A percentile compares a stretch with the other conserved stretches of the same genome.
Evolutionary conservation across 768 basidiomycete genomes (phyloP).

Genomic region (Boletales sp.): DNA sequence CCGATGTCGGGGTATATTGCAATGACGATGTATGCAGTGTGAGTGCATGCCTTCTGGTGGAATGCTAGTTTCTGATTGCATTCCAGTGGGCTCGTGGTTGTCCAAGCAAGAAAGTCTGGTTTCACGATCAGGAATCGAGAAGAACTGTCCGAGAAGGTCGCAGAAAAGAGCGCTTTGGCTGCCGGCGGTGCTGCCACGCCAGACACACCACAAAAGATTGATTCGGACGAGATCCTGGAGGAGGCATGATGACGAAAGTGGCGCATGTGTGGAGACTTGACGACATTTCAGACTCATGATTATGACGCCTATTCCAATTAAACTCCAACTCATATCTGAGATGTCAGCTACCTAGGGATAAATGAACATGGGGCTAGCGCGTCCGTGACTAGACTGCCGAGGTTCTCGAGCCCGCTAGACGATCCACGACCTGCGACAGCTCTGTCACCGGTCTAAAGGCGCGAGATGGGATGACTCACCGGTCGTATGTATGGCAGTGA

Average conservation of each 20-base stretch:
- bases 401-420: slow-evolving; percentile 73
- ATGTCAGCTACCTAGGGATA: slow-evolving; percentile 5
- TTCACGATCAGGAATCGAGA: slow-evolving; percentile 51
- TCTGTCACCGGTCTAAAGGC: slow-evolving; percentile 3
- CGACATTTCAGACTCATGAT: background rate
- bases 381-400: slow-evolving; percentile 55
- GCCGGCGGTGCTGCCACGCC: background rate
- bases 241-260: background rate
- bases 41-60: slow-evolving; percentile 19
- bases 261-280: background rate
- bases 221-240: slow-evolving; percentile 12
- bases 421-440: slow-evolving; percentile 62
- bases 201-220: slow-evolving; percentile 11
- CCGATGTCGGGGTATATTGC: slow-evolving; percentile 56
- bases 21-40: slow-evolving; percentile 58
- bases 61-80: too few relatives aligned
- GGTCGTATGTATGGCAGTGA: slow-evolving; percentile 84
- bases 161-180: background rate
- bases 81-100: slow-evolving; percentile 19
- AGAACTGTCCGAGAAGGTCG: slow-evolving; percentile 30
- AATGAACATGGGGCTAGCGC: background rate
- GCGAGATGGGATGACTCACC: slow-evolving; percentile 42
- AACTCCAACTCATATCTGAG: slow-evolving; percentile 13
- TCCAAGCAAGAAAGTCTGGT: slow-evolving; percentile 44
- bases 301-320: slow-evolving; percentile 9